Conservation (phyloP, 352 stramenopile species). For the Pythium guiyangense region DNA sequence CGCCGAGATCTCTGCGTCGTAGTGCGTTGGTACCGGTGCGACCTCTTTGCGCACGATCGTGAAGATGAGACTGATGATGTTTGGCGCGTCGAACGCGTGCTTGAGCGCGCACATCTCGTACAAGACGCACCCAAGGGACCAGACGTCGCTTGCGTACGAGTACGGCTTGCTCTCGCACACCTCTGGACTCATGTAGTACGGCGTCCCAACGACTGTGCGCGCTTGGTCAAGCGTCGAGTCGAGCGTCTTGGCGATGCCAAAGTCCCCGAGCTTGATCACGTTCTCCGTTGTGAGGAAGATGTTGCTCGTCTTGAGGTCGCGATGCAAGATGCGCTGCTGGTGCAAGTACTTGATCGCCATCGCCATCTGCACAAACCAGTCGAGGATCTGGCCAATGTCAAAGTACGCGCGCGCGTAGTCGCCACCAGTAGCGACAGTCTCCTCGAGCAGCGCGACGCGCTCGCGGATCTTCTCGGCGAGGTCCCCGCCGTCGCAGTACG, state of each 20-base stretch:
- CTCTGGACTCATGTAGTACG: conserved; percentile 93
- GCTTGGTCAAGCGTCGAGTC: conserved; percentile 84
- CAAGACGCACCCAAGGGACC: conserved; percentile 89
- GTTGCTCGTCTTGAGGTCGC: conserved; percentile 95
- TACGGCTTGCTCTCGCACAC: conserved; percentile 92
- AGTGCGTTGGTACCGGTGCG: conserved; percentile 46
- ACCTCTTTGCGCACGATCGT: conserved; percentile 83
- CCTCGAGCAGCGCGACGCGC: conserved; percentile 30
- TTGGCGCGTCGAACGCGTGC: conserved; percentile 84
- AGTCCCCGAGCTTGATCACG: conserved; percentile 91
- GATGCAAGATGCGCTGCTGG: conserved; percentile 86
- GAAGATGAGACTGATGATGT: conserved; percentile 79
- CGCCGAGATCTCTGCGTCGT: conserved; percentile 47
- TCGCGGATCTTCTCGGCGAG: conserved; percentile 59
- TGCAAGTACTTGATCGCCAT: conserved; percentile 95
- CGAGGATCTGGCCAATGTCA: conserved; percentile 54
- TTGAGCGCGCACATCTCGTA: conserved; percentile 87
- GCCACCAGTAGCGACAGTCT: conserved; percentile 2
- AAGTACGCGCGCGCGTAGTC: conserved; percentile 41
- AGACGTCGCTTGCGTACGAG: conserved; percentile 90
- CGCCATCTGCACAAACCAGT: conserved; percentile 93
- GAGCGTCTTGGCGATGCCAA: conserved; percentile 89
- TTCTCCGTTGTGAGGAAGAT: conserved; percentile 85
- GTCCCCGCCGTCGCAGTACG: conserved; percentile 93
- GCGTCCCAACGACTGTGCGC: conserved; percentile 89